Evolutionary conservation across 2,329 filamentous ascomycete genomes (phyloP), one percentile per base, ranked within the genome.

Genomic region (Aspergillus costaricaensis): DNA sequence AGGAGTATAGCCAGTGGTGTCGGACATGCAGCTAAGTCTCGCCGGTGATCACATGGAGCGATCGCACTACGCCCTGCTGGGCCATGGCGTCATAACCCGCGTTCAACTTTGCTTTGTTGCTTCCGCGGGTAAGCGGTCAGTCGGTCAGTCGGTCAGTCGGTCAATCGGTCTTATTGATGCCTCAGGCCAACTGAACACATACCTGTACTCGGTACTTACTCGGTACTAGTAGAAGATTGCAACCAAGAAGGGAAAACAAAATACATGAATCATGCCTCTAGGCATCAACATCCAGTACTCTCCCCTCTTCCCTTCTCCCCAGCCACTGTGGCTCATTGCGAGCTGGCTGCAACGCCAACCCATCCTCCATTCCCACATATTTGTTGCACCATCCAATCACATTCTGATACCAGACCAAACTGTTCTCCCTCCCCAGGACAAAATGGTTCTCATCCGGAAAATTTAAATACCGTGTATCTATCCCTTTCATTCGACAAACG

Each of bases 11-110:
- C 23, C 44, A 25, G 30, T 41, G 55, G 60, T 62, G 62, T 41
- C 61, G 44, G 32, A 7, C 10, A 59, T 55, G 14, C 15, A 56
- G 61, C 19, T 61, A 53, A 53, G 41, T 14, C 25, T 30, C 12
- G 39, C 8, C 19, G 48, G 17, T 32, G 56, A 63, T 61, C 58
- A 61, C 56, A 62, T 63, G 56, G 38, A 47, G 52, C 32, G 32
- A 36, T 36, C 12, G 32, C 32, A 14, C 32, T 36, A 36, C 32
- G 32, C 32, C 32, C 12, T 36, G 32, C 32, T 36, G 32, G 32
- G 32, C 32, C 32, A 36, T 36, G 32, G 32, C 32, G 32, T 36
- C 32, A 36, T 36, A 36, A 14, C 32, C 32, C 12, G 25, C 25
- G 25, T 27, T 27, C 25, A 27, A 27, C 25, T 27, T 27, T 8